Conservation (phyloP, 2,329 filamentous ascomycete genomes). For the Myriosclerotinia scirpicola region DNA sequence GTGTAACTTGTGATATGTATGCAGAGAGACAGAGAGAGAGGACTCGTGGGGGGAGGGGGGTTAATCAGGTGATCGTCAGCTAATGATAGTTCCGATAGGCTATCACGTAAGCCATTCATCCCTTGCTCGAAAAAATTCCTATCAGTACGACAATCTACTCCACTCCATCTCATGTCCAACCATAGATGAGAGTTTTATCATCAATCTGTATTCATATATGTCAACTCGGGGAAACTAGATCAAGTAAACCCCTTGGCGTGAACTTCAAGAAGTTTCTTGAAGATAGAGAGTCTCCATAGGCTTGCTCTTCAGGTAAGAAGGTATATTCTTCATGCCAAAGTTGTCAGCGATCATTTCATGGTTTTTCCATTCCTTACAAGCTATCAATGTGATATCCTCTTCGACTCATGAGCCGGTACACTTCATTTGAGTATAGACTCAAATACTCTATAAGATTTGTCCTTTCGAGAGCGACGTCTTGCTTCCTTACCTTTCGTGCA, state of each 20-base stretch:
- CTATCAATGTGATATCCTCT: not conserved
- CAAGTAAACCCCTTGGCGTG: not conserved
- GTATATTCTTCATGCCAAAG: not conserved
- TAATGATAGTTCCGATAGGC: not conserved
- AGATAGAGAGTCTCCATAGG: not conserved
- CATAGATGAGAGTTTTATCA: not conserved
- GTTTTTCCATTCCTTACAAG: not conserved
- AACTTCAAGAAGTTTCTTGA: accelerated
- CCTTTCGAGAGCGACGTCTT: not conserved
- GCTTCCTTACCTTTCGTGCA: not conserved
- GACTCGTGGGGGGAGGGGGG: not conserved
- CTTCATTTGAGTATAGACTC: too few species aligned
- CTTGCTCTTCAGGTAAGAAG: not conserved
- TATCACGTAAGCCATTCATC: not conserved
- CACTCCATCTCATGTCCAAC: not conserved
- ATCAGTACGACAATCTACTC: conserved; percentile 1
- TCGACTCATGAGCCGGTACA: not conserved
- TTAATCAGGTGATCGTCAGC: not conserved
- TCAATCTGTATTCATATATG: not conserved
- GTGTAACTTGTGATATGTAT: not conserved
- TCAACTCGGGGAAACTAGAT: not conserved
- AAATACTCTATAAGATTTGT: not conserved
- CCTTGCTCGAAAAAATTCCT: not conserved
- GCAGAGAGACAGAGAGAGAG: not conserved
- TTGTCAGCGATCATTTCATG: not conserved